Conservation (phyloP, 257 asterid species). For the Solanum paucissectum region DNA sequence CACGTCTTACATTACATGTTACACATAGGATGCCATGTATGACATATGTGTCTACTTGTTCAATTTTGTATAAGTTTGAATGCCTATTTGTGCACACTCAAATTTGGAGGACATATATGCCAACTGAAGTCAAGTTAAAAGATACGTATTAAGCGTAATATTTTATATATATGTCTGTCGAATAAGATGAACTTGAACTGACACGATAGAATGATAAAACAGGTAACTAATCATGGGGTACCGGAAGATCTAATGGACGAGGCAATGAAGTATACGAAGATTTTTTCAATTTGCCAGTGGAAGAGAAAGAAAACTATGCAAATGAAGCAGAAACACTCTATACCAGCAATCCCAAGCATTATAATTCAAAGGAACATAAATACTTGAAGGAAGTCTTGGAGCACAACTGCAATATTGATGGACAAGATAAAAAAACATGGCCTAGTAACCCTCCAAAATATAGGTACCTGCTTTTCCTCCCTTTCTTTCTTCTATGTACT, state of each 20-base stretch:
- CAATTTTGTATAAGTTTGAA: no score
- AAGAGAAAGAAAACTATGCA: background rate
- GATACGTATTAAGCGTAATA: no score
- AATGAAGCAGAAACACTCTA: background rate
- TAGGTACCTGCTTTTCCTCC: background rate
- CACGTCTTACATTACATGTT: no score
- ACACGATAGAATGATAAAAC: background rate
- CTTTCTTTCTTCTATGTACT: no score
- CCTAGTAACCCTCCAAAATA: constrained; percentile 1
- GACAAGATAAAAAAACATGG: background rate
- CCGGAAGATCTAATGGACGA: background rate
- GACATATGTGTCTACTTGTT: no score
- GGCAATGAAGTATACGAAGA: background rate
- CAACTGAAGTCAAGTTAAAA: no score
- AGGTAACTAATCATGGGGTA: constrained; percentile 2
- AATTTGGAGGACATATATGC: no score
- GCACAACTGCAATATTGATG: background rate
- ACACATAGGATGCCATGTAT: no score
- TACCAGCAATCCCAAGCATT: background rate
- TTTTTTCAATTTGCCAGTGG: background rate
- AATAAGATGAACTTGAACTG: background rate
- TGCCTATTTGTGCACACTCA: no score
- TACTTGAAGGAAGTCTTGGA: background rate
- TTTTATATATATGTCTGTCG: background rate
- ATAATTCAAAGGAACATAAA: background rate